Conservation (phyloP, 805 yeast genomes). For the Wickerhamiella qilinensis region DNA sequence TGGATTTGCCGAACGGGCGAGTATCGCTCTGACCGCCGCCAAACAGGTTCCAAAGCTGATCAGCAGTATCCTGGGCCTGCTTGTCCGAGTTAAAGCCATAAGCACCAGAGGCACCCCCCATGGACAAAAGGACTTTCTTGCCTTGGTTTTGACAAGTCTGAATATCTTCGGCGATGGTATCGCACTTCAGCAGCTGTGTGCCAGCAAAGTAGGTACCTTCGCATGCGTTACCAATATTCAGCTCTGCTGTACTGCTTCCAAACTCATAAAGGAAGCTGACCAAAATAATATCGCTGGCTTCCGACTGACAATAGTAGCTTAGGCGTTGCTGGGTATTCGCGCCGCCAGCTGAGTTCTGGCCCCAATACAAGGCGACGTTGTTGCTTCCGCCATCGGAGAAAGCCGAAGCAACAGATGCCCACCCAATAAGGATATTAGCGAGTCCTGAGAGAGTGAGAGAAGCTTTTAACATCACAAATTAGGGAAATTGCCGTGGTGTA, state of each 20-base stretch:
- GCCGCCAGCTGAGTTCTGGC: constrained; percentile 55
- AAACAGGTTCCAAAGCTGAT: constrained; percentile 30
- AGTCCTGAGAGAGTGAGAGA: too few species aligned
- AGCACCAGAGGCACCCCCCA: constrained; percentile 37
- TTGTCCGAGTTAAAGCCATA: constrained; percentile 33
- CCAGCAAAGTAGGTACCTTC: constrained; percentile 17
- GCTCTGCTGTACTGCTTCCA: constrained; percentile 27
- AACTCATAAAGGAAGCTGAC: constrained; percentile 50
- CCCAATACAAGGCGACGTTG: constrained; percentile 63
- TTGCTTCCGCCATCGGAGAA: background rate
- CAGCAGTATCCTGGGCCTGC: constrained; percentile 32
- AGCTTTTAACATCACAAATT: too few species aligned
- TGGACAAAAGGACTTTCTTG: constrained; percentile 53
- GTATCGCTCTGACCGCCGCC: constrained; percentile 27
- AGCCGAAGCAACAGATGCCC: too few species aligned
- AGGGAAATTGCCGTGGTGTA: too few species aligned
- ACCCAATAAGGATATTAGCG: too few species aligned
- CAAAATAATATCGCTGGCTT: constrained; percentile 48
- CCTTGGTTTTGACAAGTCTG: constrained; percentile 56
- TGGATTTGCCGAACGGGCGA: constrained; percentile 35
- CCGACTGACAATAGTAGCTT: constrained; percentile 46
- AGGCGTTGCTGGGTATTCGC: constrained; percentile 36
- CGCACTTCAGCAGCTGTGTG: constrained; percentile 29
- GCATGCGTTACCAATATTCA: constrained; percentile 45
- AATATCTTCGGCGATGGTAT: constrained; percentile 41